Conservation (phyloP, 1,284 basidiomycete species). For the Papiliotrema laurentii region DNA sequence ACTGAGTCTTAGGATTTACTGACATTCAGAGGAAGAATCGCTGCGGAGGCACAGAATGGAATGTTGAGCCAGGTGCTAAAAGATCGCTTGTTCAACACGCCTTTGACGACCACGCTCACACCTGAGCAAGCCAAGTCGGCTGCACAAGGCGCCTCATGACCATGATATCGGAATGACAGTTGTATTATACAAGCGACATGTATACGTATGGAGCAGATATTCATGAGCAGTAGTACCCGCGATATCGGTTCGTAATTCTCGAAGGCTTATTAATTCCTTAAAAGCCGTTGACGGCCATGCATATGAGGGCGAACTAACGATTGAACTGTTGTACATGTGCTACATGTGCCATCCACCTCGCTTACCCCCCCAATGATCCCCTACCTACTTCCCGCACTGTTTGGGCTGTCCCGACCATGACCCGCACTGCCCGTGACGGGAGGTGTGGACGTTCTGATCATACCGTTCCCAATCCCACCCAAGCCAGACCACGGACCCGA, state of each 20-base stretch:
- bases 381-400: too few species aligned
- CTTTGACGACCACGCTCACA: conserved; percentile 15
- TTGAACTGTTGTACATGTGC: too few species aligned
- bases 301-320: too few species aligned
- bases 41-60: conserved; percentile 83
- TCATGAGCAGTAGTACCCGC: too few species aligned
- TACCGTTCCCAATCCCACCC: background rate
- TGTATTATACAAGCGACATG: too few species aligned
- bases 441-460: background rate
- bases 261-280: too few species aligned
- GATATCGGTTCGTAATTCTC: too few species aligned
- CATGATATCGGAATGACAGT: too few species aligned
- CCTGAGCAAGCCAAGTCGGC: conserved; percentile 16
- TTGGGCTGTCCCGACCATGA: background rate
- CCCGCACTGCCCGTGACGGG: background rate
- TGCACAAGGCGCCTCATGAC: conserved; percentile 11
- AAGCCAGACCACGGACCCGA: background rate
- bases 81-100: conserved; percentile 53
- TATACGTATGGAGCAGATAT: too few species aligned
- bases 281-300: too few species aligned
- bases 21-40: conserved; percentile 67
- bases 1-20: background rate
- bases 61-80: conserved; percentile 85
- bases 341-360: too few species aligned
- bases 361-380: too few species aligned